Percentiles rank a stretch among this genome's conserved stretches.
Evolutionary conservation across 768 basidiomycete genomes (phyloP).

Genomic region (Pleurotus platypus): DNA sequence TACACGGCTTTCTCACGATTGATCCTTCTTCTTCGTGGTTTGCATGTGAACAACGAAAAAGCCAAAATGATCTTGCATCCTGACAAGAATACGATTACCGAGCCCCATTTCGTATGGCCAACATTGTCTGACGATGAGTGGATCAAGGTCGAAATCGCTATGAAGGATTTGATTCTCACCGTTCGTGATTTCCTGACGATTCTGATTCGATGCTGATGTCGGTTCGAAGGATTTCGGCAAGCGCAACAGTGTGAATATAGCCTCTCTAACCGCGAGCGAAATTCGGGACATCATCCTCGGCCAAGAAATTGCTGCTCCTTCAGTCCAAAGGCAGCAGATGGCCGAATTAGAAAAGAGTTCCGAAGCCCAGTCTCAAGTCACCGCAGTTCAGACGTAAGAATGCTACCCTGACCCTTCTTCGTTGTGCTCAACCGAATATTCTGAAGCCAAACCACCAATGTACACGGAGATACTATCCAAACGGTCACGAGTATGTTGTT

Average conservation of each 20-base stretch:
- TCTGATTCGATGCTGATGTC: slow-evolving; percentile 16
- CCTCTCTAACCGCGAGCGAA: slow-evolving; percentile 93
- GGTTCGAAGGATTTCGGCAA: slow-evolving; percentile 86
- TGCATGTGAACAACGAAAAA: slow-evolving; percentile 99
- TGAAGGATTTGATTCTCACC: slow-evolving; percentile 94
- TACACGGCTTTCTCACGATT: slow-evolving; percentile 99
- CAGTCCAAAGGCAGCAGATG: slow-evolving; percentile 97
- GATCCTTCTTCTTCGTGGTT: slow-evolving; percentile 92
- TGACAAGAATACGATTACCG: slow-evolving; percentile 94
- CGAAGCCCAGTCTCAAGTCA: slow-evolving; percentile 93
- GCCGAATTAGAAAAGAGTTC: slow-evolving; percentile 96
- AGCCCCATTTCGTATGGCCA: slow-evolving; percentile 98
- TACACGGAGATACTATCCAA: slow-evolving; percentile 95
- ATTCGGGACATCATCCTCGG: slow-evolving; percentile 98
- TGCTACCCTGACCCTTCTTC: background rate
- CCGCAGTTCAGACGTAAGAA: slow-evolving; percentile 84
- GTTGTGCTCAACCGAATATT: slow-evolving; percentile 9
- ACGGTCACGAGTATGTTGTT: slow-evolving; percentile 80
- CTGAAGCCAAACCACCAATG: slow-evolving; percentile 86
- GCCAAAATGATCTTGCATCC: slow-evolving; percentile 98
- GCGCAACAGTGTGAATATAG: slow-evolving; percentile 98
- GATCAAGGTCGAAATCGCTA: slow-evolving; percentile 98
- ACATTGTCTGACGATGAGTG: slow-evolving; percentile 91
- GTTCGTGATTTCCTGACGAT: slow-evolving; percentile 33
- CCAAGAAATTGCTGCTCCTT: slow-evolving; percentile 96